Conservation (phyloP, 2,329 filamentous ascomycete species). For the Fusarium drepaniforme region DNA sequence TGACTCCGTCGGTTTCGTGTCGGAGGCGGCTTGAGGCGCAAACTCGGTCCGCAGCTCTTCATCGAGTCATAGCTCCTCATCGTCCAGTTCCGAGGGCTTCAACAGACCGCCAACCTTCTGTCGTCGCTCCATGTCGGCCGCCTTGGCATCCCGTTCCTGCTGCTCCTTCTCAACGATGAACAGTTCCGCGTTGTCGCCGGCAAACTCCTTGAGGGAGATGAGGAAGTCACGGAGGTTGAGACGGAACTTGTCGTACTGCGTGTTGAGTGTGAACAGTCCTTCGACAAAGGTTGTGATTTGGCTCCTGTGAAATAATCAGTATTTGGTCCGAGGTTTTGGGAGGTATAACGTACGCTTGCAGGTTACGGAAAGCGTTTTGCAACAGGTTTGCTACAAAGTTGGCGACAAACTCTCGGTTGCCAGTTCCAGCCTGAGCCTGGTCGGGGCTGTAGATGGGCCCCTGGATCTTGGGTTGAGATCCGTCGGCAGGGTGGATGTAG, state of each 20-base stretch:
- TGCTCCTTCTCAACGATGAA: conserved; percentile 96
- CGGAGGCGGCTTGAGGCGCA: conserved; percentile 53
- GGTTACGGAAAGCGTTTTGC: conserved; percentile 91
- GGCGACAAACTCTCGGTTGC: conserved; percentile 90
- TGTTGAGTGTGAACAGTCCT: conserved; percentile 88
- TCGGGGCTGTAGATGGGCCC: conserved; percentile 90
- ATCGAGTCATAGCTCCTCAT: conserved; percentile 89
- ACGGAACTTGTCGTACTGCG: conserved; percentile 94
- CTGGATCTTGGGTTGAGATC: conserved; percentile 83
- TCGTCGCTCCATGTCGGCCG: conserved; percentile 89
- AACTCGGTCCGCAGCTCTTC: conserved; percentile 75
- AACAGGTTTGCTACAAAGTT: conserved; percentile 89
- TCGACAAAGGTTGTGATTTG: conserved; percentile 94
- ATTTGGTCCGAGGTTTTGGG: neutral
- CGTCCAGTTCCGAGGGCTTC: conserved; percentile 97
- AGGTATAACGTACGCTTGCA: conserved; percentile 78
- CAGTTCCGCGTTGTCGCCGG: conserved; percentile 93
- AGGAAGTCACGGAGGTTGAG: conserved; percentile 96
- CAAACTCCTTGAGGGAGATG: conserved; percentile 96
- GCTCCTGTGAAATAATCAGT: conserved; percentile 65
- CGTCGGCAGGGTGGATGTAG: conserved; percentile 83
- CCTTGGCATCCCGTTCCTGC: conserved; percentile 85
- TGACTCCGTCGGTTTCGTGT: conserved; percentile 42
- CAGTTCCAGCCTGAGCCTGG: conserved; percentile 84
- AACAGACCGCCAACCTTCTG: conserved; percentile 96